Evolutionary conservation across 164 flowering plant species (phyloP), one percentile per base, ranked within the genome.

Genomic region (Chimonanthus salicifolius): DNA sequence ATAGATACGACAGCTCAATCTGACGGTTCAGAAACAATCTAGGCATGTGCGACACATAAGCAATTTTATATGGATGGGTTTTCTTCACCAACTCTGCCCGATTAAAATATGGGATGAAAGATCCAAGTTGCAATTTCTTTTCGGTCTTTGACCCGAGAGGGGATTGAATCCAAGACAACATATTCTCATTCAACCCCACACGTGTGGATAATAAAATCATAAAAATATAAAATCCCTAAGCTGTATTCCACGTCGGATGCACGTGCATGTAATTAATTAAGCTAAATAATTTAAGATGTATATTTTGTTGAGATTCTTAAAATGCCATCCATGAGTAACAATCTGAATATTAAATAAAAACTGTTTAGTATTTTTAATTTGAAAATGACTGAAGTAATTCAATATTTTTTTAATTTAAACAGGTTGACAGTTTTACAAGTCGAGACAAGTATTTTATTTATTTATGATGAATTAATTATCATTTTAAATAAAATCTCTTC

Each of bases 101-200:
- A 47, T 20, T n/a, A 63, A 8, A 21, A 21, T 8, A 63, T 63
- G 21, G 18, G 44, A 13, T 51, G 15, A 50, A 45, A 21, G 49
- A 47, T 0, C 11, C 60, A 66, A 16, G 75, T 72, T 78, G 80
- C 72, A 79, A 71, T 68, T 54, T 69, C 16, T 33, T 33, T 33
- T 33, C 33, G 33, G 33, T 33, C 33, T 45, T 71, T 80, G 87
- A 84, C 81, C 74, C 71, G 76, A 77, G 82, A 80, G 80, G 71
- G 47, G 82, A 76, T 78, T 80, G 68, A 33, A 63, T 11, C 66
- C 46, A 63, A 18, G 68, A 15, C 44, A 33, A 33, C 33, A 33
- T 33, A 33, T 15, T 65, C 45, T 65, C 47, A 83, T 80, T 63
- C 67, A 21, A 62, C 58, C 72, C 8, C 72, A 76, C 81, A 78